These are phyloP conservation scores for Eutrema salsugineum DNA, from an alignment of 441 rosid species.

Conservation along the genomic window DNA sequence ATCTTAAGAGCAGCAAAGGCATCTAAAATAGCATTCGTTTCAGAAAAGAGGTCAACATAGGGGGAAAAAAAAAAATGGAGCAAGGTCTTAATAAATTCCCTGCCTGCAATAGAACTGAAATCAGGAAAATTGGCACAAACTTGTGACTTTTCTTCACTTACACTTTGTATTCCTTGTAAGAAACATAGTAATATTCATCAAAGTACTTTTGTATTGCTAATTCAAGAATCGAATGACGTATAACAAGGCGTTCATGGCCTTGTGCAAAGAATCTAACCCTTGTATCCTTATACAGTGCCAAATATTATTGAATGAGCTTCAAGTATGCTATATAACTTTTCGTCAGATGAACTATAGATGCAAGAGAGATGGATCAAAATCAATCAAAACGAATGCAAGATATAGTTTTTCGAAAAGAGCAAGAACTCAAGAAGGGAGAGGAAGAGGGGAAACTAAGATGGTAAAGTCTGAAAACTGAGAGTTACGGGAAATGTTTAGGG, in stretches of 20 bases:
- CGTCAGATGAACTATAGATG: conserved; percentile 71
- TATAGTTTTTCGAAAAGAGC: conserved; percentile 2
- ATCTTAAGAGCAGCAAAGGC: conserved; percentile 87
- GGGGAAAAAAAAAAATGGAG: neutral
- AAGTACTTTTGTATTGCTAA: conserved; percentile 1
- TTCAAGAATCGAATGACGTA: neutral
- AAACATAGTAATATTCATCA: neutral
- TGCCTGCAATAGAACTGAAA: neutral
- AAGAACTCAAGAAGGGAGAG: neutral
- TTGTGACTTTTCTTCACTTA: neutral
- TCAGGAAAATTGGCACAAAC: neutral
- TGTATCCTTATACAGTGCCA: conserved; percentile 78
- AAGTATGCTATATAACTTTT: conserved; percentile 78
- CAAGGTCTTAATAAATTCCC: neutral
- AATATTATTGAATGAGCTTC: conserved; percentile 89
- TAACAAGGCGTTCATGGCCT: conserved; percentile 8
- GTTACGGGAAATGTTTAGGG: too few species aligned
- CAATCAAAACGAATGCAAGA: neutral
- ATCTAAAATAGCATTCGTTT: conserved; percentile 40
- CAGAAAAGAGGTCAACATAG: conserved; percentile 16
- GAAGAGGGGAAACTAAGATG: neutral
- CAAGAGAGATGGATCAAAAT: conserved; percentile 28
- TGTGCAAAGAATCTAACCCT: conserved; percentile 55
- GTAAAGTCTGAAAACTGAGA: too few species aligned
- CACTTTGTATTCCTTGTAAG: neutral